Conservation (phyloP, 2,329 filamentous ascomycete genomes). For the Colletotrichum gigasporum region DNA sequence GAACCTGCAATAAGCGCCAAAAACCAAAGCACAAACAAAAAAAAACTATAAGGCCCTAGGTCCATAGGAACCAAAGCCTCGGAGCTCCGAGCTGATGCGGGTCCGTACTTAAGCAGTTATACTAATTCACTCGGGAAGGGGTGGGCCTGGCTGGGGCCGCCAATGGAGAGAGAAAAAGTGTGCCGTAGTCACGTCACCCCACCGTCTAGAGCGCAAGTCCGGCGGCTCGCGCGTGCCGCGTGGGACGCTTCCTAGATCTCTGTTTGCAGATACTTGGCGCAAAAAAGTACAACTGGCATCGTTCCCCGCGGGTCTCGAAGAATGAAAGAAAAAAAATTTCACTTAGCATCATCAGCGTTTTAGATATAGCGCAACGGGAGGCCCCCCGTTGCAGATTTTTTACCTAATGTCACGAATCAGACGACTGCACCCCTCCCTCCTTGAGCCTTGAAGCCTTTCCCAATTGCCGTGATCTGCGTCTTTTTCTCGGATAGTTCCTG, state of each 20-base stretch:
- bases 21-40: constrained; percentile 1
- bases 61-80: neutral
- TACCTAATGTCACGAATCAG: constrained; percentile 30
- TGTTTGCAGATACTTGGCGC: neutral
- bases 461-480: constrained; percentile 12
- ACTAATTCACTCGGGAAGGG: constrained; percentile 4
- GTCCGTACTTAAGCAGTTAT: neutral
- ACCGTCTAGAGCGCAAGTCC: neutral
- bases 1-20: constrained; percentile 62
- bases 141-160: neutral
- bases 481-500: constrained; percentile 5
- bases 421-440: constrained; percentile 4
- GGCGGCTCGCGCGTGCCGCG: neutral
- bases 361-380: constrained; percentile 29
- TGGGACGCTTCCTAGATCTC: neutral
- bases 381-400: constrained; percentile 21
- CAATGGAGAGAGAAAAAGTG: neutral
- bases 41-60: neutral
- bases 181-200: neutral
- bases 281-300: neutral
- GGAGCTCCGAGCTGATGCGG: constrained; percentile 21
- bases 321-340: neutral
- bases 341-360: constrained; percentile 26
- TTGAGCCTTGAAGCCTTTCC: neutral
- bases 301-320: neutral